Evolutionary conservation across 1,284 basidiomycete genomes (phyloP).

Genomic region (Rhodotorula sp.): DNA sequence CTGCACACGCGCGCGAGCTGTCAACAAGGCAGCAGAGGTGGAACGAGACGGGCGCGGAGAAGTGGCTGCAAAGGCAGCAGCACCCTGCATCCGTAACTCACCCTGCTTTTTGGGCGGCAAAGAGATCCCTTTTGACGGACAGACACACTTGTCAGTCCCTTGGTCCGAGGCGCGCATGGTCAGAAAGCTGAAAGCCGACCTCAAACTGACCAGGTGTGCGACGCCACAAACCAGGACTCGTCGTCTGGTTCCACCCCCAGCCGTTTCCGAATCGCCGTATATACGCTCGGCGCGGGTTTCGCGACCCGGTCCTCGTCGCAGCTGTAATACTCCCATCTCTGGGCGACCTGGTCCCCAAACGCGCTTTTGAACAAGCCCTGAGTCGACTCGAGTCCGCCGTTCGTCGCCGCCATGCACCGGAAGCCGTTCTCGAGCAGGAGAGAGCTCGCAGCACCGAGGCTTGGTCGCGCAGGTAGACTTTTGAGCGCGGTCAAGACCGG

Average conservation of each 20-base stretch:
- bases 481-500: constrained; percentile 16
- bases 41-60: no score
- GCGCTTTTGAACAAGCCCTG: constrained; percentile 5
- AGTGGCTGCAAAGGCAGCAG: background rate
- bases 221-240: constrained; percentile 30
- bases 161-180: background rate
- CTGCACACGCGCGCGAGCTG: background rate
- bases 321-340: constrained; percentile 20
- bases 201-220: constrained; percentile 27
- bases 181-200: fast-evolving
- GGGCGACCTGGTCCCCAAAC: background rate
- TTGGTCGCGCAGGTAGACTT: constrained; percentile 5
- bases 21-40: no score
- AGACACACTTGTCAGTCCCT: background rate
- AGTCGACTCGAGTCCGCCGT: constrained; percentile 29
- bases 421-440: constrained; percentile 14
- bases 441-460: background rate
- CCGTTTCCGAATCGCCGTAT: constrained; percentile 21
- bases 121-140: constrained; percentile 20
- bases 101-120: constrained; percentile 35
- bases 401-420: constrained; percentile 29
- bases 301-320: constrained; percentile 29
- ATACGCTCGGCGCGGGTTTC: constrained; percentile 33
- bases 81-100: background rate
- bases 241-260: constrained; percentile 2